A percentile compares a stretch with the other conserved stretches of the same genome.
Conservation (phyloP, 202 grass and related monocot species). For the Panicum virgatum region DNA sequence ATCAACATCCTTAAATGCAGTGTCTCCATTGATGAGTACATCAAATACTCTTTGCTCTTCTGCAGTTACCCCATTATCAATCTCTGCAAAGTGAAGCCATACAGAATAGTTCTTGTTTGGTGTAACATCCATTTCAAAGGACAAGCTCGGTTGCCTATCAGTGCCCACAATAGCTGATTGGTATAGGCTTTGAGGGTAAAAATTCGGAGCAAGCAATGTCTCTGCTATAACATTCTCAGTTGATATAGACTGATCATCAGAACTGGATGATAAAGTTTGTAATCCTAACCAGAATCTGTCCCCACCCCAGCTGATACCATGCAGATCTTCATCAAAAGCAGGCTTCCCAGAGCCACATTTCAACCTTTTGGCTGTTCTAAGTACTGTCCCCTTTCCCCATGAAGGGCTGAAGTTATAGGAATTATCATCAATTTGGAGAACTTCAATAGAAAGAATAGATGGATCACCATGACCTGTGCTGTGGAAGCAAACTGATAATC, state of each 20-base stretch:
- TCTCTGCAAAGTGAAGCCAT: constrained; percentile 99
- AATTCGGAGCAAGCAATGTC: constrained; percentile 80
- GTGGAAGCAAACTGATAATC: constrained; percentile 82
- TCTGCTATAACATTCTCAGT: constrained; percentile 91
- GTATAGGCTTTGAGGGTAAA: constrained; percentile 80
- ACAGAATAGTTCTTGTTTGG: constrained; percentile 97
- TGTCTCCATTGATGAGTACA: constrained; percentile 83
- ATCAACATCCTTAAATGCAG: constrained; percentile 75
- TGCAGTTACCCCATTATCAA: constrained; percentile 62
- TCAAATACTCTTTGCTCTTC: constrained; percentile 86
- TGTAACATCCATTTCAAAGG: constrained; percentile 89
- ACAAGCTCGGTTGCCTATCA: constrained; percentile 67
- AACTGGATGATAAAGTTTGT: constrained; percentile 60
- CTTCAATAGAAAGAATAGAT: constrained; percentile 94
- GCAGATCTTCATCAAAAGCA: constrained; percentile 90
- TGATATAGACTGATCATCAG: constrained; percentile 72
- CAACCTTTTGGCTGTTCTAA: constrained; percentile 88
- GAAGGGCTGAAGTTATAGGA: constrained; percentile 65
- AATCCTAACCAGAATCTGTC: constrained; percentile 88
- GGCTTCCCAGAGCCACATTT: constrained; percentile 81
- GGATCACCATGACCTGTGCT: constrained; percentile 97
- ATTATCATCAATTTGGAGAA: constrained; percentile 84
- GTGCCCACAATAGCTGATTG: constrained; percentile 82
- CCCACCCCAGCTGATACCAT: constrained; percentile 73
- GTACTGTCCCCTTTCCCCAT: constrained; percentile 57